A percentile compares a stretch with the other conserved stretches of the same genome.
These are phyloP conservation scores for Uronychia setigera DNA, from an alignment of 73 alveolate genomes.

Conservation along the genomic window DNA sequence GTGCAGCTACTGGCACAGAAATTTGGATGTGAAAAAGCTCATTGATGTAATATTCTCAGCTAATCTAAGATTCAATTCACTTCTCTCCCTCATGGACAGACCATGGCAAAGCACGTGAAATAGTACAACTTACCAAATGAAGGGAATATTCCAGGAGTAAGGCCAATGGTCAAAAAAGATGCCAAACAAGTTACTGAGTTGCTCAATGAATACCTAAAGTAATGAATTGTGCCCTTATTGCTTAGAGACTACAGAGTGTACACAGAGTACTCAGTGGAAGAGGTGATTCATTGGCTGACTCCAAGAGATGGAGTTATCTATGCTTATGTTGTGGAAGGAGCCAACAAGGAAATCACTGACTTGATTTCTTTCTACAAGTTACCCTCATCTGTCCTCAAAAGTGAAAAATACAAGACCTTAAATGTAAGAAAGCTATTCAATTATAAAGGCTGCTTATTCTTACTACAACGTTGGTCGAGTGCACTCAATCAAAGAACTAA, in stretches of 20 bases:
- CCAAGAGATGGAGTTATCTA: conserved; percentile 89
- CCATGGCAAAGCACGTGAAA: conserved; percentile 88
- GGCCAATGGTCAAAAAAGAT: conserved; percentile 94
- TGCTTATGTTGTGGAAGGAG: conserved; percentile 92
- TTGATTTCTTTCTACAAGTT: conserved; percentile 94
- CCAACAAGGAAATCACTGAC: conserved; percentile 92
- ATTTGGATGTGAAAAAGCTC: conserved; percentile 96
- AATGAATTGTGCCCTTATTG: conserved; percentile 66
- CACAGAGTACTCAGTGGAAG: conserved; percentile 40
- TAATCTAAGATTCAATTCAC: not conserved
- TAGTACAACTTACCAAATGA: conserved; percentile 87
- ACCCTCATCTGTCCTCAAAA: conserved; percentile 90
- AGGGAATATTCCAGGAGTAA: conserved; percentile 77
- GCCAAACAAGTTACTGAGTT: conserved; percentile 72
- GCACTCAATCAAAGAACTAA: conserved; percentile 55
- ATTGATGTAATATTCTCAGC: conserved; percentile 91
- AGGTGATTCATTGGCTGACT: conserved; percentile 82
- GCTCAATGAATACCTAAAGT: conserved; percentile 71
- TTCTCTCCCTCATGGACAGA: conserved; percentile 67
- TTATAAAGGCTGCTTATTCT: conserved; percentile 87
- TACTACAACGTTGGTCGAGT: conserved; percentile 56
- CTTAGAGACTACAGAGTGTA: conserved; percentile 39
- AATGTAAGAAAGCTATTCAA: conserved; percentile 26
- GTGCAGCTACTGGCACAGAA: conserved; percentile 95
- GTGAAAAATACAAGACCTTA: conserved; percentile 76